These are phyloP conservation scores for Chlamydomonas sp. DNA, from an alignment of 139 green algal species.

Conservation along the genomic window DNA sequence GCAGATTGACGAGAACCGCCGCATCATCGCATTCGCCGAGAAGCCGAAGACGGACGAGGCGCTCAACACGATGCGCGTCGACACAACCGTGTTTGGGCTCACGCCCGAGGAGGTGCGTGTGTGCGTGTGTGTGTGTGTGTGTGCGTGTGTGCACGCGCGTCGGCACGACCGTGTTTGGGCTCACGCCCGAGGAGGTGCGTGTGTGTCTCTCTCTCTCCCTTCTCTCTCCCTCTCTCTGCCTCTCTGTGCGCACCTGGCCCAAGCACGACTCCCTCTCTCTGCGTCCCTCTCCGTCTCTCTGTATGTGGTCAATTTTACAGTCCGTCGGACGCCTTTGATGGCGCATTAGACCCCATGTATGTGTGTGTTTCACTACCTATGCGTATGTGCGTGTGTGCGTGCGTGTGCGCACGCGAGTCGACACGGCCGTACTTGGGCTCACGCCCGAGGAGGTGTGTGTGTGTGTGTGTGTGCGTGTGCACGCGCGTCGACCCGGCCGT, in stretches of 20 bases:
- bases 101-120: too few relatives aligned
- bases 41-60: slow-evolving; percentile 92
- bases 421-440: slow-evolving; percentile 96
- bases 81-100: slow-evolving; percentile 96
- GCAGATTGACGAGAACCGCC: slow-evolving; percentile 45
- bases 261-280: neutral
- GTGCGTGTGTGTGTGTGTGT: slow-evolving; percentile 10
- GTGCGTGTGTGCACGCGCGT: slow-evolving; percentile 64
- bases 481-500: slow-evolving; percentile 95
- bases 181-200: too few relatives aligned
- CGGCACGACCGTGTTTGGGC: slow-evolving; percentile 94
- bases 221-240: neutral
- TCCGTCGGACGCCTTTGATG: too few relatives aligned
- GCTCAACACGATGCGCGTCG: slow-evolving; percentile 87
- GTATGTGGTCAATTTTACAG: too few relatives aligned
- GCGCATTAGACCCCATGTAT: too few relatives aligned
- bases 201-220: neutral
- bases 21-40: slow-evolving; percentile 80
- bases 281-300: too few relatives aligned
- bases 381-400: slow-evolving; percentile 6
- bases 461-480: neutral
- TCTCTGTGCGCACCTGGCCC: neutral
- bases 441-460: too few relatives aligned
- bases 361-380: too few relatives aligned
- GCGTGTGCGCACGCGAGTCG: slow-evolving; percentile 69